These are phyloP conservation scores for Arachnomyces sp. DNA, from an alignment of 2,329 filamentous ascomycete species.

Conservation along the genomic window DNA sequence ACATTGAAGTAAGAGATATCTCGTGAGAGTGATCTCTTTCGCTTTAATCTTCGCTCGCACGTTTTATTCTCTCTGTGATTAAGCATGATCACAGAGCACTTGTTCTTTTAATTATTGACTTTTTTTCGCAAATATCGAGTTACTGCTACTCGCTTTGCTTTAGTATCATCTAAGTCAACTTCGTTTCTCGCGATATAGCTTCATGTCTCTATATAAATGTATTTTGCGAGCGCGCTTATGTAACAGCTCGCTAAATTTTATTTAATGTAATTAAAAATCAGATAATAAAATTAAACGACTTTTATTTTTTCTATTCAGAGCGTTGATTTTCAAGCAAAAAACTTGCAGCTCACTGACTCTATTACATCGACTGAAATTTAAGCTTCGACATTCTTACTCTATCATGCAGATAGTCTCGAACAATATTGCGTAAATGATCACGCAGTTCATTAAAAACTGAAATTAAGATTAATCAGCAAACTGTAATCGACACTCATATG, in stretches of 20 bases:
- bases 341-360: not conserved
- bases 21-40: slow-evolving; percentile 7
- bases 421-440: not conserved
- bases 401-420: not conserved
- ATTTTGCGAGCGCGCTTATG: too few relatives aligned
- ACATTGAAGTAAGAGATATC: slow-evolving; percentile 2
- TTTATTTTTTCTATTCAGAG: too few relatives aligned
- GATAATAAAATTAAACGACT: too few relatives aligned
- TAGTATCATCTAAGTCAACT: not conserved
- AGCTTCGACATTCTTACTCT: not conserved
- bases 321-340: too few relatives aligned
- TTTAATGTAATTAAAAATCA: too few relatives aligned
- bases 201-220: too few relatives aligned
- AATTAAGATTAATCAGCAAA: not conserved
- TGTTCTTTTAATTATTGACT: too few relatives aligned
- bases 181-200: slow-evolving; percentile 1
- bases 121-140: too few relatives aligned
- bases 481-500: not conserved
- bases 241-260: too few relatives aligned
- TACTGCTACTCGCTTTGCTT: too few relatives aligned
- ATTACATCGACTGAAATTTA: not conserved
- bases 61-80: slow-evolving; percentile 5
- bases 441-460: not conserved
- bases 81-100: not conserved
- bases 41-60: slow-evolving; percentile 5